Percentiles rank a stretch among this genome's conserved stretches.
phyloP scores from a whole-genome alignment of 441 rosid genomes.

The Gossypium davidsonii region DNA sequence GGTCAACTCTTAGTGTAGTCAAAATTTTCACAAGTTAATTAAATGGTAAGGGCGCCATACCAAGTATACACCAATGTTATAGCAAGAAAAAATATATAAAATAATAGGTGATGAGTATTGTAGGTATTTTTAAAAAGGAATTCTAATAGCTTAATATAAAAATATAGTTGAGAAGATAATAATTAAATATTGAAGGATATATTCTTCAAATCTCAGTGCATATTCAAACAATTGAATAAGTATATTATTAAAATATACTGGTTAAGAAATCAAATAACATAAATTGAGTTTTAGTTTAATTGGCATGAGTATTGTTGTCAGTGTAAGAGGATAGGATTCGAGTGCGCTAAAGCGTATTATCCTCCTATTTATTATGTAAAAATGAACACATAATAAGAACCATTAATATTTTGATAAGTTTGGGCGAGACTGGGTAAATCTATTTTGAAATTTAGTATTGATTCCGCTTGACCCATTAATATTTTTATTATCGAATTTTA shows the following conservation, averaged over 20 bases:
- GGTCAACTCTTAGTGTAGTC: neutral
- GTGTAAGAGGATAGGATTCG: rapidly evolving
- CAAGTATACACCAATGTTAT: neutral
- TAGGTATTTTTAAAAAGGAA: neutral
- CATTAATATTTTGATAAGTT: too few relatives aligned
- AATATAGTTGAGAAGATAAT: neutral
- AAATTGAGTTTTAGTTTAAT: too few relatives aligned
- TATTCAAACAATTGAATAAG: neutral
- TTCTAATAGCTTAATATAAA: neutral
- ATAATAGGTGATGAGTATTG: neutral
- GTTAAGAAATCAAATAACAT: neutral
- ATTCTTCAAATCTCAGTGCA: neutral
- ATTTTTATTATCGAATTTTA: too few relatives aligned
- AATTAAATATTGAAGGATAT: neutral
- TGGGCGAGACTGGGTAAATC: too few relatives aligned
- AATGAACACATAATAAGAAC: too few relatives aligned
- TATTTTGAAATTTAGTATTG: too few relatives aligned
- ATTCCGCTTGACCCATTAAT: too few relatives aligned
- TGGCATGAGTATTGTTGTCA: too few relatives aligned
- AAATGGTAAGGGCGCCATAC: neutral
- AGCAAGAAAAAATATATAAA: neutral
- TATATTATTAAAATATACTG: neutral
- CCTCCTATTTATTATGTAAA: too few relatives aligned
- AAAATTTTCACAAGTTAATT: neutral
- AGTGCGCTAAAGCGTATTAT: too few relatives aligned